phyloP scores from a whole-genome alignment of 2,329 filamentous ascomycete genomes.

The Sporothrix globosa region DNA sequence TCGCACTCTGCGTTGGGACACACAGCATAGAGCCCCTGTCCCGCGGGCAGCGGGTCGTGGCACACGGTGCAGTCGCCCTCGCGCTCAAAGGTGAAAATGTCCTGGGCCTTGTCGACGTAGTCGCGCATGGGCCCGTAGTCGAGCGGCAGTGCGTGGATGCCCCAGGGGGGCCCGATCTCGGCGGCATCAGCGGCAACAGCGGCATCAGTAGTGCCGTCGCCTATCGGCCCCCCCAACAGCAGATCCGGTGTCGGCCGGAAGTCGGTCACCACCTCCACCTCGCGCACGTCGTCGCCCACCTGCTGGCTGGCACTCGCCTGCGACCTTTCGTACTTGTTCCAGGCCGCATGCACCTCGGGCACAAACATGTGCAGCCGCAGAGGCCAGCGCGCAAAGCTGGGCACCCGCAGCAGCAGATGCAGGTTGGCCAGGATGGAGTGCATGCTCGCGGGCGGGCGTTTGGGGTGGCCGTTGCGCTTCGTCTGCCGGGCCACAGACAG shows the following conservation, averaged over 20 bases:
- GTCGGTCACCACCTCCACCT: slow-evolving; percentile 57
- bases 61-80: slow-evolving; percentile 62
- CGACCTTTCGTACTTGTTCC: slow-evolving; percentile 60
- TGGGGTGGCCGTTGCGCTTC: slow-evolving; percentile 59
- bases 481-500: slow-evolving; percentile 56
- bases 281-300: slow-evolving; percentile 49
- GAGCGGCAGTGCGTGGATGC: slow-evolving; percentile 59
- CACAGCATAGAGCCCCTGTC: slow-evolving; percentile 58
- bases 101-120: slow-evolving; percentile 60
- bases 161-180: slow-evolving; percentile 43
- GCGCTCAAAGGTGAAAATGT: slow-evolving; percentile 59
- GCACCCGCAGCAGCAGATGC: slow-evolving; percentile 75
- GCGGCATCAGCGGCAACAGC: neutral
- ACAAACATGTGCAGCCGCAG: slow-evolving; percentile 78
- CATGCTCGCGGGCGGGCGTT: slow-evolving; percentile 62
- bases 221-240: slow-evolving; percentile 35
- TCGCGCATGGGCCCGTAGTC: slow-evolving; percentile 58
- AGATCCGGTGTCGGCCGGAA: slow-evolving; percentile 41
- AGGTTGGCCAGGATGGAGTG: slow-evolving; percentile 75
- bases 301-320: slow-evolving; percentile 5
- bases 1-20: slow-evolving; percentile 60
- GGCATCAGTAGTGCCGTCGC: slow-evolving; percentile 7
- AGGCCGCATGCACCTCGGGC: slow-evolving; percentile 68
- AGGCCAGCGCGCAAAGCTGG: slow-evolving; percentile 83
- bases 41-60: slow-evolving; percentile 49